Evolutionary conservation across 2,329 filamentous ascomycete species (phyloP), one percentile per base, ranked within the genome.

Genomic region (Scedosporium dehoogii): DNA sequence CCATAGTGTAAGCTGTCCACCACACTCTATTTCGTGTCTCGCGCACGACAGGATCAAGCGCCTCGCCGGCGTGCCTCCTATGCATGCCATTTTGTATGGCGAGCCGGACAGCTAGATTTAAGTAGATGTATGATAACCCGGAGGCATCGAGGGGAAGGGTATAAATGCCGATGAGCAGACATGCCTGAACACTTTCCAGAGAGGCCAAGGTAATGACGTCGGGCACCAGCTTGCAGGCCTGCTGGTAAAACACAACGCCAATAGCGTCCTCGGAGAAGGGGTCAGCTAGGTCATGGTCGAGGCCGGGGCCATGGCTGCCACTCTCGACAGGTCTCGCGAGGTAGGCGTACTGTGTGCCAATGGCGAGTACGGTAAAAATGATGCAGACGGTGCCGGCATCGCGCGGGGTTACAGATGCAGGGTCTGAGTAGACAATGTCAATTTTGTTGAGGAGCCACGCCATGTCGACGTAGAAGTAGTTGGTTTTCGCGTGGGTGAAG

Each of bases 11-110:
- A 0, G 76, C 76, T 3, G 80, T 83, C 81, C 81, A 84, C 74
- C 81, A 84, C 7, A 84, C 79, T 2, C 81, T 75, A 66, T 82
- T 83, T 18, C 81, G 74, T 3, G 76, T 78, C 72, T 84, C 81
- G 14, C 79, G 73, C 64, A 80, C 77, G 33, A 74, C 73, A 10
- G 76, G 71, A 33, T 80, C 78, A 10, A 83, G 72, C 0, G 74
- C 77, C 59, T 78, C 75, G 1, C 77, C 79, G 1, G 76, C 71
- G 63, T 79, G 80, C 61, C 74, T 78, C 58, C 82, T 74, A 65
- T 85, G 82, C 81, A 85, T 83, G 9, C 82, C 82, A 67, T 85
- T 85, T 64, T 84, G 81, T 14, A 85, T 83, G 1, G 81, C 82
- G 63, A 85, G 72, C 64, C 82, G 83, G 51, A 84, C 72, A 1